Evolutionary conservation across 2,329 filamentous ascomycete genomes (phyloP).

Genomic region (Calonectria pseudoreteaudii): DNA sequence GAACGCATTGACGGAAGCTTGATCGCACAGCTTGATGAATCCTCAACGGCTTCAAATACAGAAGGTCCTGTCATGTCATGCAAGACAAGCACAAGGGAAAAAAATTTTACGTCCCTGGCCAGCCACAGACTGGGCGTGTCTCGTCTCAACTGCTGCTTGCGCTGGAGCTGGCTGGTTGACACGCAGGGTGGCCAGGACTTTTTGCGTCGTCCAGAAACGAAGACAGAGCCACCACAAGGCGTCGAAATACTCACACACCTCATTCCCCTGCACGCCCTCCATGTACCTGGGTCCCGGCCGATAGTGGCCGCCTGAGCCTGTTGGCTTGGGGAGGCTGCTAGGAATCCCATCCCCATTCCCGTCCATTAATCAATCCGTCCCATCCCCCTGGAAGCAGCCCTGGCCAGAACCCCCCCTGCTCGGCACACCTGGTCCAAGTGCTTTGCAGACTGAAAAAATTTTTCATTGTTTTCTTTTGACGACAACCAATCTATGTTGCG

Average conservation of each 20-base stretch:
- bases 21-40: background rate
- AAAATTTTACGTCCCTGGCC: conserved; percentile 12
- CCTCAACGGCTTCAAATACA: background rate
- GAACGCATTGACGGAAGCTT: conserved; percentile 9
- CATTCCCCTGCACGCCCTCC: conserved; percentile 21
- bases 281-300: conserved; percentile 25
- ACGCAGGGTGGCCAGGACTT: conserved; percentile 17
- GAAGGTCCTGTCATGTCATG: background rate
- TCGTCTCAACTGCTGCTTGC: conserved; percentile 20
- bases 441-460: conserved; percentile 26
- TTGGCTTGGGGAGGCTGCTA: conserved; percentile 26
- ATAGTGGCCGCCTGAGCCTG: conserved; percentile 35
- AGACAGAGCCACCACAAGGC: conserved; percentile 10
- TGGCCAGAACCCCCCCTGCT: conserved; percentile 20
- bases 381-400: conserved; percentile 28
- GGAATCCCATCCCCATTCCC: conserved; percentile 36
- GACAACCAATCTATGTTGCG: conserved; percentile 11
- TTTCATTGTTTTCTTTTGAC: conserved; percentile 31
- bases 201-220: conserved; percentile 10
- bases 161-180: conserved; percentile 13
- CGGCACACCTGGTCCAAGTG: conserved; percentile 34
- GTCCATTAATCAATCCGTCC: conserved; percentile 37
- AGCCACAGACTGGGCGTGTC: conserved; percentile 3
- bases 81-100: background rate
- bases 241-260: conserved; percentile 8